Percentiles rank a stretch among this genome's conserved stretches.
Conservation (phyloP, 2,329 filamentous ascomycete species). For the Talaromyces rugulosus region DNA sequence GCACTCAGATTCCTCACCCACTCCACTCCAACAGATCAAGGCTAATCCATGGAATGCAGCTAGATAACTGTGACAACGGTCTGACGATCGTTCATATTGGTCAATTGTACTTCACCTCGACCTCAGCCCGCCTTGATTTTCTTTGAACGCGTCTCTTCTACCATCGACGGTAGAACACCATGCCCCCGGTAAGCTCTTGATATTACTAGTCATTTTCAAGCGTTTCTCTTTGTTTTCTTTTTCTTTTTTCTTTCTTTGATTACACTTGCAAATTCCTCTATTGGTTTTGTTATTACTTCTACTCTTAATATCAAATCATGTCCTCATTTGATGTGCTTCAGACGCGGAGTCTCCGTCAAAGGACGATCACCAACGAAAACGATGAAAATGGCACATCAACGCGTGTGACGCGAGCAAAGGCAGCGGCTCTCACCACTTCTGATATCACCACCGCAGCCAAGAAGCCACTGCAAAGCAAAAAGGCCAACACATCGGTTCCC, state of each 20-base stretch:
- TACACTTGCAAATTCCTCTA: background rate
- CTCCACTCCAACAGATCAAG: slow-evolving; percentile 23
- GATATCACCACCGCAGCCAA: slow-evolving; percentile 60
- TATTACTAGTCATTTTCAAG: background rate
- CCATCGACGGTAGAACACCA: slow-evolving; percentile 36
- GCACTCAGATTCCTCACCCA: slow-evolving; percentile 25
- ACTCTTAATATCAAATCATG: slow-evolving; percentile 18
- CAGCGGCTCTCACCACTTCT: slow-evolving; percentile 59
- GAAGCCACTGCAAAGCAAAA: slow-evolving; percentile 68
- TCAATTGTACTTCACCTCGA: slow-evolving; percentile 13
- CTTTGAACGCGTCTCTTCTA: slow-evolving; percentile 18
- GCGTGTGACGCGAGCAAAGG: slow-evolving; percentile 89
- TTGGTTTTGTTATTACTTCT: slow-evolving; percentile 10
- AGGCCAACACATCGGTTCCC: slow-evolving; percentile 48
- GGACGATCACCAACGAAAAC: slow-evolving; percentile 83
- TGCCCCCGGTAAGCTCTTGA: slow-evolving; percentile 53
- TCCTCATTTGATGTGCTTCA: slow-evolving; percentile 43
- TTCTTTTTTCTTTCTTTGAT: background rate
- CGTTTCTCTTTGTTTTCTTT: background rate
- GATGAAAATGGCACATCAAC: slow-evolving; percentile 80
- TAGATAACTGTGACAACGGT: slow-evolving; percentile 23
- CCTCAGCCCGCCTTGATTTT: slow-evolving; percentile 18
- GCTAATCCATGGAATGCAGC: slow-evolving; percentile 31
- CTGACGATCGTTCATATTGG: slow-evolving; percentile 18
- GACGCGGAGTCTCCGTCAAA: slow-evolving; percentile 68